phyloP scores from a whole-genome alignment of 202 grass and related monocot genomes.

The Musa balbisiana region DNA sequence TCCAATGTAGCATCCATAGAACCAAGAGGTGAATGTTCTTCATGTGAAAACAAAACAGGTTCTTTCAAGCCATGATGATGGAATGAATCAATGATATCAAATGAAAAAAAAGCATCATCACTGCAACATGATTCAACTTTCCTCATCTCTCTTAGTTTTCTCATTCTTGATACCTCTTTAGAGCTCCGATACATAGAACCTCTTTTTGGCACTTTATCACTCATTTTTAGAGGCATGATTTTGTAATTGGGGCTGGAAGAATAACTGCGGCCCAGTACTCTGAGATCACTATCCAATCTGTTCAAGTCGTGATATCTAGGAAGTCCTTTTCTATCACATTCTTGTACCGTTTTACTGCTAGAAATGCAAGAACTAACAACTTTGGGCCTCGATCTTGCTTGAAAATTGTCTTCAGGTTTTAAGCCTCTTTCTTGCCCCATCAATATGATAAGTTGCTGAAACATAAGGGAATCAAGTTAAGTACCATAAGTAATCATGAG shows the following conservation, averaged over 20 bases:
- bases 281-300: slow-evolving; percentile 31
- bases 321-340: slow-evolving; percentile 36
- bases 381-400: slow-evolving; percentile 16
- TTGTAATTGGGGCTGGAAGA: slow-evolving; percentile 61
- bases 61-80: slow-evolving; percentile 35
- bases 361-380: slow-evolving; percentile 20
- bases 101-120: slow-evolving; percentile 44
- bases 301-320: slow-evolving; percentile 33
- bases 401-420: slow-evolving; percentile 24
- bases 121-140: slow-evolving; percentile 23
- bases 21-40: slow-evolving; percentile 8
- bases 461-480: neutral
- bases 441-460: neutral
- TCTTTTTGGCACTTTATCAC: slow-evolving; percentile 39
- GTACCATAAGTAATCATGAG: too few species aligned
- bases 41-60: neutral
- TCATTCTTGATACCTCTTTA: slow-evolving; percentile 54
- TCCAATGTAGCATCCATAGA: slow-evolving; percentile 8
- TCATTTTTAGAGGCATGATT: slow-evolving; percentile 63
- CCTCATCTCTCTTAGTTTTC: slow-evolving; percentile 46
- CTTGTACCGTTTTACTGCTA: slow-evolving; percentile 27
- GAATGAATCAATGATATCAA: slow-evolving; percentile 34
- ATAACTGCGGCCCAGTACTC: slow-evolving; percentile 23
- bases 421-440: slow-evolving; percentile 42
- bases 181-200: slow-evolving; percentile 90